Evolutionary conservation across 495 filamentous ascomycete species (phyloP).

Genomic region (Beverwykella pulmonaria): DNA sequence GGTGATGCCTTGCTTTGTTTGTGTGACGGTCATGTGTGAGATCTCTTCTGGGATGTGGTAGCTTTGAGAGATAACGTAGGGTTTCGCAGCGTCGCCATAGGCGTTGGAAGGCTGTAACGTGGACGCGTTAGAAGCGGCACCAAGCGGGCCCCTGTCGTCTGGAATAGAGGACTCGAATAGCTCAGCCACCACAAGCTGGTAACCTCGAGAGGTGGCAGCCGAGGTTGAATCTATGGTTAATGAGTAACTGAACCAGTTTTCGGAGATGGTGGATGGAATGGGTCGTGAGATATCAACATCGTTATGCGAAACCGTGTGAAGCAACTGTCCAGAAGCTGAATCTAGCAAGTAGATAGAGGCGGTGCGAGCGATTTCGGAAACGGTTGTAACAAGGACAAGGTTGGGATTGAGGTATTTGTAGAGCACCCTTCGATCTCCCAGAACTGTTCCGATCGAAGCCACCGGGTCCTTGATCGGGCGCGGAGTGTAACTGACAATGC

Average conservation of each 20-base stretch:
- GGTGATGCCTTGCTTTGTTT: constrained; percentile 92
- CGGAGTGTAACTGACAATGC: constrained; percentile 65
- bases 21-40: constrained; percentile 76
- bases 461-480: constrained; percentile 80
- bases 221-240: constrained; percentile 55
- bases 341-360: constrained; percentile 83
- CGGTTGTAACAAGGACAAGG: constrained; percentile 73
- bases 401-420: constrained; percentile 98
- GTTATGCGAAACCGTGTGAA: constrained; percentile 69
- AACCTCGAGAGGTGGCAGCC: constrained; percentile 69
- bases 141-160: constrained; percentile 85
- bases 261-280: constrained; percentile 75
- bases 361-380: constrained; percentile 56
- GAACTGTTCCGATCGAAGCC: constrained; percentile 90
- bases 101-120: constrained; percentile 60
- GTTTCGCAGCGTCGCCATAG: constrained; percentile 53
- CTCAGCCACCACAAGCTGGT: constrained; percentile 84
- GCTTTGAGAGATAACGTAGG: constrained; percentile 74
- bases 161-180: constrained; percentile 81
- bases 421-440: constrained; percentile 85
- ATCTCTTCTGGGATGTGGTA: constrained; percentile 78
- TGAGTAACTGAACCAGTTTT: constrained; percentile 97
- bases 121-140: constrained; percentile 69
- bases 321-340: constrained; percentile 76
- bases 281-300: constrained; percentile 75